Evolutionary conservation across 1,284 basidiomycete genomes (phyloP).

Genomic region (Ustilago esculenta): DNA sequence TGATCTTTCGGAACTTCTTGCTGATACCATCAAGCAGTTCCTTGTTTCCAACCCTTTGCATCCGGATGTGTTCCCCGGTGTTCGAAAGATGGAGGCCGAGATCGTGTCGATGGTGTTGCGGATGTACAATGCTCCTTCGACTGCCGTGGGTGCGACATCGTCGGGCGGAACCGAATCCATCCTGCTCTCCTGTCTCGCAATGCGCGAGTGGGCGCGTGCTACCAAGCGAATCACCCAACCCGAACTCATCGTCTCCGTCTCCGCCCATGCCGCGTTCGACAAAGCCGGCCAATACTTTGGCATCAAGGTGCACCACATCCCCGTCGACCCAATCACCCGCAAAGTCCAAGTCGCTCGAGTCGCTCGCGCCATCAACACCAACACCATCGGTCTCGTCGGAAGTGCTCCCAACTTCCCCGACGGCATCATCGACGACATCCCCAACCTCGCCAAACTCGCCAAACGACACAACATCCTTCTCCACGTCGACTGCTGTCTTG

Average conservation of each 20-base stretch:
- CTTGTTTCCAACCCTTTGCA: conserved; percentile 84
- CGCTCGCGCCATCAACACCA: conserved; percentile 70
- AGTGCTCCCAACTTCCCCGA: conserved; percentile 78
- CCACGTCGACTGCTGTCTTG: conserved; percentile 74
- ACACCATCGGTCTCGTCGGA: conserved; percentile 78
- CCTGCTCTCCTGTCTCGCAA: conserved; percentile 90
- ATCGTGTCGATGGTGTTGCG: conserved; percentile 89
- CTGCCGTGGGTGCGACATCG: conserved; percentile 85
- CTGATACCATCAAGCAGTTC: conserved; percentile 55
- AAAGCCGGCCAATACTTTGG: conserved; percentile 89
- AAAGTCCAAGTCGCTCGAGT: conserved; percentile 82
- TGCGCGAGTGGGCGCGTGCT: conserved; percentile 88
- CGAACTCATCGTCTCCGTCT: conserved; percentile 88
- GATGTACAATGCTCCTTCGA: conserved; percentile 80
- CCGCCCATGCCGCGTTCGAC: conserved; percentile 93
- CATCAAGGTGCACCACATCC: conserved; percentile 89
- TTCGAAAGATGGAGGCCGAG: conserved; percentile 97
- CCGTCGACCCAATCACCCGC: conserved; percentile 83
- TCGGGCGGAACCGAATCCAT: conserved; percentile 97
- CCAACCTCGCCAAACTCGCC: conserved; percentile 80
- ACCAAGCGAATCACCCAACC: conserved; percentile 89
- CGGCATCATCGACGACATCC: conserved; percentile 79
- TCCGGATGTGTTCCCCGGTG: conserved; percentile 91
- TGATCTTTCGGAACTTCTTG: conserved; percentile 57
- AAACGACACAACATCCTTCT: conserved; percentile 80